A percentile compares a stretch with the other conserved stretches of the same genome.
phyloP scores from a whole-genome alignment of 2,329 filamentous ascomycete genomes.

The Hymenoscyphus repandus region DNA sequence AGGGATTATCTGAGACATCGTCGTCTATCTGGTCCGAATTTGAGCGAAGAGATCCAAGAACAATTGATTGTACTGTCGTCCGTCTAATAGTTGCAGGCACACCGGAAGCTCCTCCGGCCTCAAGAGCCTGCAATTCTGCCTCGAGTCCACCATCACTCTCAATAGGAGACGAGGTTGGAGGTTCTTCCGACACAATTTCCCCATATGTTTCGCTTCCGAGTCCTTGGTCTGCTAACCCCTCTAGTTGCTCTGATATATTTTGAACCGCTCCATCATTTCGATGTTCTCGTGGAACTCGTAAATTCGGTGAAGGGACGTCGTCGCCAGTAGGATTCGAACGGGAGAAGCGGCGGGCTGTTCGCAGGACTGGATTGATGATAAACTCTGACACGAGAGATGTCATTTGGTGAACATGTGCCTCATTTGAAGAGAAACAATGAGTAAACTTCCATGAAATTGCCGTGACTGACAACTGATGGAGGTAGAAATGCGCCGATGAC shows the following conservation, averaged over 20 bases:
- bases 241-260: slow-evolving; percentile 21
- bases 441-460: no score
- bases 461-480: no score
- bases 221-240: slow-evolving; percentile 6
- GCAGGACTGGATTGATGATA: slow-evolving; percentile 60
- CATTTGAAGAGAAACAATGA: slow-evolving; percentile 8
- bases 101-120: slow-evolving; percentile 10
- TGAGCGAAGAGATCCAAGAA: slow-evolving; percentile 16
- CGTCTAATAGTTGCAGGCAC: slow-evolving; percentile 5
- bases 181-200: slow-evolving; percentile 13
- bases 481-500: background rate
- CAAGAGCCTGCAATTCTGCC: slow-evolving; percentile 17
- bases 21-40: slow-evolving; percentile 19
- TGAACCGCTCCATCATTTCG: slow-evolving; percentile 23
- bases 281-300: slow-evolving; percentile 9
- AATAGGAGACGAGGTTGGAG: slow-evolving; percentile 22
- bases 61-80: slow-evolving; percentile 10
- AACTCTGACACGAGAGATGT: slow-evolving; percentile 60
- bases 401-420: slow-evolving; percentile 39
- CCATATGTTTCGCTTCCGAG: background rate
- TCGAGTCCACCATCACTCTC: slow-evolving; percentile 23
- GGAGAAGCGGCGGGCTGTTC: slow-evolving; percentile 61
- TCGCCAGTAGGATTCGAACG: slow-evolving; percentile 33
- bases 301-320: slow-evolving; percentile 28
- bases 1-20: slow-evolving; percentile 25